Percentiles rank a stretch among this genome's conserved stretches.
Conservation (phyloP, 2,329 filamentous ascomycete species). For the Aspergillus sp. region DNA sequence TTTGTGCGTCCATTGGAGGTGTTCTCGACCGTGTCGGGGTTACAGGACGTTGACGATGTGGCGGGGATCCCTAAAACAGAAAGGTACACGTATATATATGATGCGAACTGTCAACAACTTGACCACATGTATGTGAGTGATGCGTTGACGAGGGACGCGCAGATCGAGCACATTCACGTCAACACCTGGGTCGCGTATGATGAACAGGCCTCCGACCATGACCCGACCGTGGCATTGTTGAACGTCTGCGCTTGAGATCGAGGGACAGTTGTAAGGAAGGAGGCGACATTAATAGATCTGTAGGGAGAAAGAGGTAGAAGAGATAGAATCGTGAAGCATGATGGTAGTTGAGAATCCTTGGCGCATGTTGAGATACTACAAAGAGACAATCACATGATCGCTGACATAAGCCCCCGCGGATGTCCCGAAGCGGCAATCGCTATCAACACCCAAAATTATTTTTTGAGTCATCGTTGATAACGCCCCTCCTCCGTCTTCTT, state of each 20-base stretch:
- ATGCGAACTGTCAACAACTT: constrained; percentile 66
- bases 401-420: not conserved
- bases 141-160: constrained; percentile 42
- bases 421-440: too few species aligned
- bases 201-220: constrained; percentile 64
- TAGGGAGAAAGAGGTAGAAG: too few species aligned
- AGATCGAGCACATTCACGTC: constrained; percentile 64
- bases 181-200: constrained; percentile 64
- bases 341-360: too few species aligned
- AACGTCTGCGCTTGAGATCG: constrained; percentile 50
- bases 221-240: constrained; percentile 63
- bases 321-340: too few species aligned
- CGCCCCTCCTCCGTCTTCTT: too few species aligned
- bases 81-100: constrained; percentile 69
- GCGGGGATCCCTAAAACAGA: constrained; percentile 53
- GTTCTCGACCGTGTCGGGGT: constrained; percentile 53
- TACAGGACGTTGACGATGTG: constrained; percentile 62
- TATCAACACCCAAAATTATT: too few species aligned
- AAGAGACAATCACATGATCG: too few species aligned
- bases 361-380: too few species aligned
- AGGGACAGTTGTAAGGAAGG: too few species aligned
- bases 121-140: constrained; percentile 68
- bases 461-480: too few species aligned
- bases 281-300: too few species aligned
- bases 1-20: constrained; percentile 59